Evolutionary conservation across 2,329 filamentous ascomycete species (phyloP), one percentile per base, ranked within the genome.

Genomic region (Fusarium veterinarium): DNA sequence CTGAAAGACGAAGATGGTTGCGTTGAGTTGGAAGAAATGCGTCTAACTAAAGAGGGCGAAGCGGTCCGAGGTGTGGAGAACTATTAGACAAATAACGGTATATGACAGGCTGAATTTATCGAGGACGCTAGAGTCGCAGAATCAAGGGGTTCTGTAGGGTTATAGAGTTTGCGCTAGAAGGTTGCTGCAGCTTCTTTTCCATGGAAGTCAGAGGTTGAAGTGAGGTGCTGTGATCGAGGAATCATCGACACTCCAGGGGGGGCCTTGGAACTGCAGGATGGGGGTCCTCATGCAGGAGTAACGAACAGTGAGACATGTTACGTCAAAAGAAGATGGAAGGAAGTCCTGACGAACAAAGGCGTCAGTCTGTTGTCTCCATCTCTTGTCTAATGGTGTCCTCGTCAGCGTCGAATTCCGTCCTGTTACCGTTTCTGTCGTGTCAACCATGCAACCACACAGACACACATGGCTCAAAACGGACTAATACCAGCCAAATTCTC

Each of bases 151-250:
- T 45, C 8, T 25, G 48, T 51, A 60, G 71, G 67, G 56, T 60
- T 20, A 20, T 60, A 77, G 61, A 67, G 75, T 77, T 76, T 71
- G 58, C 75, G 71, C 75, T 77, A 76, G 75, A 76, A 76, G 73
- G 64, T 49, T 58, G 19, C 52, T 73, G 64, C 60, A 68, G 58
- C 71, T 73, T 73, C 71, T 25, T 68, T 66, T 37, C 19, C 33
- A 51, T 45, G 40, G 28, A 28, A 35, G 41, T 49, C 40, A 42
- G 35, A 37, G 23, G 41, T 57, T 28, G 37, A 55, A 38, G 17
- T 38, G 49, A 35, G 33, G 58, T 56, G 35, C 37, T 20, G 16
- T 55, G 56, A 64, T 53, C 57, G 42, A 67, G 45, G 58, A 63
- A 72, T 72, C 63, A 68, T 71, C 67, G 52, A 49, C 48, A 30